These are phyloP conservation scores for Solanum chiquidenum DNA, from an alignment of 257 asterid species.

Conservation along the genomic window DNA sequence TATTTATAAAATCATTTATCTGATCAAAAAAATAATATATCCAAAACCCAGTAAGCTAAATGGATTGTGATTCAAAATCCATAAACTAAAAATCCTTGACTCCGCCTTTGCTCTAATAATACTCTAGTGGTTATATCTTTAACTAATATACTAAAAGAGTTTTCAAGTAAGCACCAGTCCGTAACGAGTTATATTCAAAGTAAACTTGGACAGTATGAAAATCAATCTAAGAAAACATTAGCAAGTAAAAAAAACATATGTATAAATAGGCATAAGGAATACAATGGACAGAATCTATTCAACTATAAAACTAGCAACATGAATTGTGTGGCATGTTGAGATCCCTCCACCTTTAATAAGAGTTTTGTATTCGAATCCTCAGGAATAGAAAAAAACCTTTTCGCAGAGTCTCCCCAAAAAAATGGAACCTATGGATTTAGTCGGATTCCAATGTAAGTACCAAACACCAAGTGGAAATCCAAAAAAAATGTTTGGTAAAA, in stretches of 20 bases:
- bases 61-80: neutral
- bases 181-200: neutral
- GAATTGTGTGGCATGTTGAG: neutral
- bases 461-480: neutral
- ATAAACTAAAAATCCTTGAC: neutral
- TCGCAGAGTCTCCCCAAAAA: neutral
- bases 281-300: neutral
- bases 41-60: neutral
- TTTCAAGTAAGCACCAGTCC: neutral
- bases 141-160: neutral
- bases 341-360: neutral
- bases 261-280: neutral
- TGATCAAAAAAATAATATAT: neutral
- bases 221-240: neutral
- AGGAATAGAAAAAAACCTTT: neutral
- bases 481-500: neutral
- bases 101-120: neutral
- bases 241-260: neutral
- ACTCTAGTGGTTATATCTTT: neutral
- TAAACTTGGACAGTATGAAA: neutral
- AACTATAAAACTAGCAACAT: neutral
- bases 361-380: neutral
- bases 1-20: neutral
- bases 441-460: neutral
- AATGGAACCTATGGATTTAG: neutral